A percentile compares a stretch with the other conserved stretches of the same genome.
Evolutionary conservation across 2,329 filamentous ascomycete genomes (phyloP).

Genomic region (Drechslerella dactyloides): DNA sequence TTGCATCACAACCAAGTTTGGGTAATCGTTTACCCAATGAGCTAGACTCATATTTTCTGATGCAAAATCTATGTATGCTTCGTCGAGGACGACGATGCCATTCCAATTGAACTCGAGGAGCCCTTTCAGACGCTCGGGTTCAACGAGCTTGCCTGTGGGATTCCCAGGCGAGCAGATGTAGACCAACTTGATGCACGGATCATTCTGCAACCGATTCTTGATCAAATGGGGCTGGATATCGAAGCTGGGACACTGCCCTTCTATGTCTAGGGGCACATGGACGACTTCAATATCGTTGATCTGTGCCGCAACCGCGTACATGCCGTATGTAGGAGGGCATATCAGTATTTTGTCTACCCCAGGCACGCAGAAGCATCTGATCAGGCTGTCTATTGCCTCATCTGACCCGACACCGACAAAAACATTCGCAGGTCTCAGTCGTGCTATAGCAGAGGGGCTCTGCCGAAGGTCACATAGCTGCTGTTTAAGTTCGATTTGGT

Average conservation of each 20-base stretch:
- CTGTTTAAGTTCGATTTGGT: conserved; percentile 86
- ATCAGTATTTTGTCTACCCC: conserved; percentile 88
- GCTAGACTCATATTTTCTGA: conserved; percentile 79
- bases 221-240: conserved; percentile 75
- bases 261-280: conserved; percentile 71
- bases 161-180: conserved; percentile 97
- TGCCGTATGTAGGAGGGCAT: conserved; percentile 96
- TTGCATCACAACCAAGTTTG: conserved; percentile 97
- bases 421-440: conserved; percentile 78
- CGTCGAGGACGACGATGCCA: conserved; percentile 88
- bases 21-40: conserved; percentile 89
- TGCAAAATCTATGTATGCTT: conserved; percentile 96
- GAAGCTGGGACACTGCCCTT: conserved; percentile 67
- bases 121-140: conserved; percentile 73
- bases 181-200: conserved; percentile 77
- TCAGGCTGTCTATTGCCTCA: conserved; percentile 91
- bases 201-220: conserved; percentile 68
- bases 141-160: conserved; percentile 80
- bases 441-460: conserved; percentile 60
- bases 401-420: conserved; percentile 97
- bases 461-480: conserved; percentile 86
- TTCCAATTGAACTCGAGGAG: conserved; percentile 93
- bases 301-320: conserved; percentile 94
- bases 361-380: conserved; percentile 90
- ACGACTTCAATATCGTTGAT: conserved; percentile 90